Evolutionary conservation across 176 grass and related monocot species (phyloP), one percentile per base, ranked within the genome.

Genomic region (Raddia guianensis): DNA sequence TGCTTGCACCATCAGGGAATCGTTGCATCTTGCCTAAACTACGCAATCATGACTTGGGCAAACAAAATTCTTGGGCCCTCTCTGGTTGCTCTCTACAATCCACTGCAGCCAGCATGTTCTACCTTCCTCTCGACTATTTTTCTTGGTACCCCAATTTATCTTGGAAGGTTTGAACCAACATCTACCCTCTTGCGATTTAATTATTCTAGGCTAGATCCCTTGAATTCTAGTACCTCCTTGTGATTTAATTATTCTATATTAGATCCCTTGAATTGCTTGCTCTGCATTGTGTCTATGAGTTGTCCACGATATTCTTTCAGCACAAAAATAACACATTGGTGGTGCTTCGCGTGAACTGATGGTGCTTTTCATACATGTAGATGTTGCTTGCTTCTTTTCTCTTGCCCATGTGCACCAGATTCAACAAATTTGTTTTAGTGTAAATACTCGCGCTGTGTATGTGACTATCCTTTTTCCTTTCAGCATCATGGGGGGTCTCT

Each of bases 41-140:
- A 99, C 11, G 86, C 92, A 9, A 84, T 99, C 75, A 95, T 91
- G 92, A 99, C 96, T 53, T 95, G 96, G 96, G 57, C 90, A 12
- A 99, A 99, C 51, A 99, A 99, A 84, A 89, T 99, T 66, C 79
- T 99, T 35, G 96, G 96, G 13, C 96, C 96, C 16, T 89, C 96
- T 70, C 63, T 93, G 56, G 92, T 99, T 16, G 80, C 96, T 69
- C 89, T 99, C 19, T 99, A 99, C 73, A 87, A 77, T 72, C 96
- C 96, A 13, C 92, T 99, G 58, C 96, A 99, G 69, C 96, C 96
- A 27, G 92, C 88, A 83, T 89, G 82, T 20, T 99, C 96, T 12
- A 91, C 92, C 45, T 86, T 95, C 27, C 86, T 99, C 51, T 99
- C 96, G 55, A 93, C 90, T 66, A 79, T 99, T 63, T 99, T 95